Evolutionary conservation across 441 rosid genomes (phyloP), one percentile per base, ranked within the genome.

Genomic region (Adansonia rubrostipa): DNA sequence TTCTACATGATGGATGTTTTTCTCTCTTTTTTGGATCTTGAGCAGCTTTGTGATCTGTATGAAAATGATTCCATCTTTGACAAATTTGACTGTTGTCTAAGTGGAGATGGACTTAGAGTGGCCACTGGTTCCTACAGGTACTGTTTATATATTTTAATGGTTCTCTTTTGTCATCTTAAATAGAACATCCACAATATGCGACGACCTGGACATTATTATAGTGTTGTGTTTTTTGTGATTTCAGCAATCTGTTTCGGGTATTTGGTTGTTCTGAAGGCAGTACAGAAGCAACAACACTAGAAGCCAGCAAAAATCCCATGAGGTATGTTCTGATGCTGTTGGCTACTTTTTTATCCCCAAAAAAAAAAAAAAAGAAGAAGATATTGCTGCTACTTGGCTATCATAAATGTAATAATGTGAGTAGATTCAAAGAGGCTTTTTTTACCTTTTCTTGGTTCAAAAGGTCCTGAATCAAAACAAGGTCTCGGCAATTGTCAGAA

Each of bases 81-180:
- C 83, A 96, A 96, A 82, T 95, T 95, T 45, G 99, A 95, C 80
- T 95, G 99, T 85, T 93, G 96, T 82, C 76, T 92, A 70, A 95
- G 99, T 78, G 97, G 99, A 50, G 93, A 92, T 81, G 99, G 98
- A 75, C 57, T 80, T 56, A 89, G 99, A 78, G 93, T 92, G 65
- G 97, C 99, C 11, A 91, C 98, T 8, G 99, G 99, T 74, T 95
- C 99, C 75, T 95, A 93, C 92, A 92, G 99, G 99, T 95, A 68
- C 80, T 20, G 61, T n/a, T n/a, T 56, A 56, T 56, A 6, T 56
- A 20, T 58, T n/a, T 51, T 51, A 51, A 51, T 14, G 56, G 56
- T n/a, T 14, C 17, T 14, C 17, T 51, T 51, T 36, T 51, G 14
- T 54, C 42, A 11, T 20, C 54, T 36, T 60, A 58, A 36, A 42